Percentiles rank a stretch among this genome's conserved stretches.
Evolutionary conservation across 179 eudicot genomes (phyloP).

Genomic region (Vitellaria paradoxa): DNA sequence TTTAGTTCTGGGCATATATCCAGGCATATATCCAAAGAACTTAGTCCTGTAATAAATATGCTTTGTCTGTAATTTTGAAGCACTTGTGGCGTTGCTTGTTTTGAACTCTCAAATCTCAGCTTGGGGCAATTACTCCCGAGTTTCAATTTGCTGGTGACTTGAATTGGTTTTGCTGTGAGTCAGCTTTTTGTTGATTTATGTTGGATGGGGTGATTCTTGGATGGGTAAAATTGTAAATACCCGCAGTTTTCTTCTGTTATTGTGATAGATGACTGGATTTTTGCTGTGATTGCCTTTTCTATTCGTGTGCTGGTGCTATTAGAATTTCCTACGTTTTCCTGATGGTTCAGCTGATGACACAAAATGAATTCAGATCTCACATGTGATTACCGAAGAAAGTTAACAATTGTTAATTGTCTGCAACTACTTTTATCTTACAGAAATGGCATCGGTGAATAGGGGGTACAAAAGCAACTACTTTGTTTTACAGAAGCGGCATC

Average conservation of each 20-base stretch:
- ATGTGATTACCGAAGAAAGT: background rate
- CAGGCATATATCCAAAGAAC: background rate
- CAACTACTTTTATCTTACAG: too few relatives aligned
- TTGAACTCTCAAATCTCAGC: background rate
- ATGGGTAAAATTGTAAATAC: background rate
- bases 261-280: background rate
- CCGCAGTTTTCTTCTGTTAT: background rate
- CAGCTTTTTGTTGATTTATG: background rate
- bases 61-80: slow-evolving; percentile 8
- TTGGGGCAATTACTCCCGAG: background rate
- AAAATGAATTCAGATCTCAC: background rate
- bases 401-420: background rate
- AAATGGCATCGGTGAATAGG: too few relatives aligned
- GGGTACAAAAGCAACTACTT: too few relatives aligned
- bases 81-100: background rate
- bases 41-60: slow-evolving; percentile 11
- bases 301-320: too few relatives aligned
- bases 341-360: background rate
- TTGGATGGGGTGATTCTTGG: background rate
- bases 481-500: too few relatives aligned
- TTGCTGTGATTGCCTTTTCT: background rate
- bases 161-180: too few relatives aligned
- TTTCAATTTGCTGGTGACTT: background rate
- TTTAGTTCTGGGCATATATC: slow-evolving; percentile 12
- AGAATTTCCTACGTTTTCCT: background rate